Evolutionary conservation across 2,329 filamentous ascomycete genomes (phyloP).

Genomic region (Colletotrichum tabaci): DNA sequence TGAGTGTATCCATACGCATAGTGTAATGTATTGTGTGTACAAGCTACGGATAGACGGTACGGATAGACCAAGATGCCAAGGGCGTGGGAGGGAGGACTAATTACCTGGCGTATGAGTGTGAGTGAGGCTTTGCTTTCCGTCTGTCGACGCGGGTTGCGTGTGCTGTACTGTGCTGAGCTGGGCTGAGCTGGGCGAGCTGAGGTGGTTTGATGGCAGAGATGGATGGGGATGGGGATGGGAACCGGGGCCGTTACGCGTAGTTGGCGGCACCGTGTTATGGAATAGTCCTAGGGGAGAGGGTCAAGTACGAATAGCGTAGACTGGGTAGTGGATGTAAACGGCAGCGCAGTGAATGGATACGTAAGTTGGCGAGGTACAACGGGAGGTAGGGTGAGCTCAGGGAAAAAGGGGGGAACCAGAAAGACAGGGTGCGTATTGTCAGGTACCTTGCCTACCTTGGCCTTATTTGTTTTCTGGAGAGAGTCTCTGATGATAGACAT

Average conservation of each 20-base stretch:
- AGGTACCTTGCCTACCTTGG: neutral
- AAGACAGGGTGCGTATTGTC: constrained; percentile 7
- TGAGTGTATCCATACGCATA: too few relatives aligned
- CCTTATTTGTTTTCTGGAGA: neutral
- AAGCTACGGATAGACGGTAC: constrained; percentile 1
- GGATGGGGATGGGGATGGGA: neutral
- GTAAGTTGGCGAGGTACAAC: constrained; percentile 8
- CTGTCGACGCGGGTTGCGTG: neutral
- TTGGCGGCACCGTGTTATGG: neutral
- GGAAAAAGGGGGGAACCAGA: neutral
- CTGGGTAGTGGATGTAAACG: neutral
- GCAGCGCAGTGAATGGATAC: neutral
- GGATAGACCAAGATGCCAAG: neutral
- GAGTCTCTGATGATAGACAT: constrained; percentile 2
- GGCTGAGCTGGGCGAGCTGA: neutral
- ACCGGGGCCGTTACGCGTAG: constrained; percentile 6
- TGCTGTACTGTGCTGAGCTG: constrained; percentile 11
- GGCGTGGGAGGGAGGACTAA: neutral
- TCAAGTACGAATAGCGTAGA: neutral
- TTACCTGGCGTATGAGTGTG: neutral
- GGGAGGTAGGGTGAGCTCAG: neutral
- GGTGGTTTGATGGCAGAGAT: constrained; percentile 10
- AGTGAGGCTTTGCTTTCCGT: constrained; percentile 31
- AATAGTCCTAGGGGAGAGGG: neutral
- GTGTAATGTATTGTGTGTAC: too few relatives aligned